Percentiles rank a stretch among this genome's conserved stretches.
Evolutionary conservation across 495 filamentous ascomycete species (phyloP).

Genomic region (Bathelium albidoporum): DNA sequence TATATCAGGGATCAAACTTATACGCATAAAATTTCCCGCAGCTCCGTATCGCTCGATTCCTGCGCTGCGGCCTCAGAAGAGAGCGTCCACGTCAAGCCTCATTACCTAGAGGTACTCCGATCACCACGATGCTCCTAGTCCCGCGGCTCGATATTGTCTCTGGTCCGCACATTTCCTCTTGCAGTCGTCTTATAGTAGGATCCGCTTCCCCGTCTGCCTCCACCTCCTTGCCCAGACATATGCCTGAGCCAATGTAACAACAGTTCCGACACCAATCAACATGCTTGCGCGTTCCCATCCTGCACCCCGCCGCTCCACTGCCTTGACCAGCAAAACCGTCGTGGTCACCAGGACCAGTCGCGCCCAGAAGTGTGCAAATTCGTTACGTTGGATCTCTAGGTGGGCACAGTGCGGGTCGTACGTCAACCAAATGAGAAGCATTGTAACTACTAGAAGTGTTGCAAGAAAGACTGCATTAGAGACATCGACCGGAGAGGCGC

Average conservation of each 20-base stretch:
- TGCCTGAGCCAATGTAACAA: background rate
- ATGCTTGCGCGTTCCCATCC: background rate
- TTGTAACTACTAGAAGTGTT: background rate
- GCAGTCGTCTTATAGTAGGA: background rate
- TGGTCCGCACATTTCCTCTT: background rate
- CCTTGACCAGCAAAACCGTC: background rate
- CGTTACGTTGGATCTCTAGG: background rate
- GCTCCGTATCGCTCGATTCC: too few relatives aligned
- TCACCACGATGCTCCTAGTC: too few relatives aligned
- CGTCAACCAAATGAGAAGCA: background rate
- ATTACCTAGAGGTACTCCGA: too few relatives aligned
- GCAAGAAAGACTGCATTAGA: background rate
- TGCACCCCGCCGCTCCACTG: background rate
- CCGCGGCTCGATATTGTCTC: too few relatives aligned
- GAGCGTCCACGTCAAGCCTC: too few relatives aligned
- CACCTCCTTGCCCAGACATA: background rate
- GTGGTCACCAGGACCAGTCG: background rate
- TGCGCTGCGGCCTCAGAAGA: too few relatives aligned
- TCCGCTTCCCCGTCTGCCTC: background rate
- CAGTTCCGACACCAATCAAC: background rate
- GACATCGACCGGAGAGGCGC: background rate
- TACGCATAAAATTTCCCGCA: too few relatives aligned
- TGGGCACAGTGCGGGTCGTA: background rate
- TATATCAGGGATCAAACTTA: too few relatives aligned
- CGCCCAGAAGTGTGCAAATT: background rate